These are phyloP conservation scores for Dactylellina haptotyla DNA, from an alignment of 2,329 filamentous ascomycete species.

Conservation along the genomic window DNA sequence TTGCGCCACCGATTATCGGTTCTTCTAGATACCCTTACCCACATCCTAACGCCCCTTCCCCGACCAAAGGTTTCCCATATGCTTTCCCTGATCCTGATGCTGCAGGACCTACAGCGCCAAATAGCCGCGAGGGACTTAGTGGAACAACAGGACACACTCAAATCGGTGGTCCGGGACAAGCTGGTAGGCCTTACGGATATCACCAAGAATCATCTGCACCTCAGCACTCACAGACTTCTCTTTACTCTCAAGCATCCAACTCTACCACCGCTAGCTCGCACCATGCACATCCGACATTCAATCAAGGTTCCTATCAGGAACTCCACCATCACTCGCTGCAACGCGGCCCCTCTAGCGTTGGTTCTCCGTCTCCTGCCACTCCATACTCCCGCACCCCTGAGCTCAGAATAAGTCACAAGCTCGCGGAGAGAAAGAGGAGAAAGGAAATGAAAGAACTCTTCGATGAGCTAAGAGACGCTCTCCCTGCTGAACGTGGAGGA, in stretches of 20 bases:
- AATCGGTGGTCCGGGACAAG: conserved; percentile 23
- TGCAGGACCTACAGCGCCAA: conserved; percentile 55
- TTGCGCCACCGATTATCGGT: conserved; percentile 58
- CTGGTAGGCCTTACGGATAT: conserved; percentile 47
- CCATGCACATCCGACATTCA: conserved; percentile 32
- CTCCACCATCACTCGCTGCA: conserved; percentile 57
- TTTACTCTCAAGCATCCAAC: conserved; percentile 52
- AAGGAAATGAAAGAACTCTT: conserved; percentile 91
- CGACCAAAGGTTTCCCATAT: conserved; percentile 58
- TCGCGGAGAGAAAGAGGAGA: conserved; percentile 82
- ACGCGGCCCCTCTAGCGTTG: conserved; percentile 48
- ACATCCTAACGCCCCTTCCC: conserved; percentile 58
- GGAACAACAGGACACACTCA: conserved; percentile 12
- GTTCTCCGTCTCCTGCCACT: conserved; percentile 54
- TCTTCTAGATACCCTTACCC: conserved; percentile 57
- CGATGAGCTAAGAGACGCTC: conserved; percentile 79
- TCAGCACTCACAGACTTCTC: conserved; percentile 53
- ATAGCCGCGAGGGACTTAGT: conserved; percentile 48
- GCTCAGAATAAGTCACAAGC: conserved; percentile 82
- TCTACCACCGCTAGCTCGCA: conserved; percentile 49
- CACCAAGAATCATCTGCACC: conserved; percentile 42
- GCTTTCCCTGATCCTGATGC: conserved; percentile 59
- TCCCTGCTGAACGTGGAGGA: conserved; percentile 81
- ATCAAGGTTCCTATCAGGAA: conserved; percentile 38
- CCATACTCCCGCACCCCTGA: conserved; percentile 86